Percentiles rank a stretch among this genome's conserved stretches.
These are phyloP conservation scores for Sclerotinia trifoliorum DNA, from an alignment of 2,329 filamentous ascomycete species.

Conservation along the genomic window DNA sequence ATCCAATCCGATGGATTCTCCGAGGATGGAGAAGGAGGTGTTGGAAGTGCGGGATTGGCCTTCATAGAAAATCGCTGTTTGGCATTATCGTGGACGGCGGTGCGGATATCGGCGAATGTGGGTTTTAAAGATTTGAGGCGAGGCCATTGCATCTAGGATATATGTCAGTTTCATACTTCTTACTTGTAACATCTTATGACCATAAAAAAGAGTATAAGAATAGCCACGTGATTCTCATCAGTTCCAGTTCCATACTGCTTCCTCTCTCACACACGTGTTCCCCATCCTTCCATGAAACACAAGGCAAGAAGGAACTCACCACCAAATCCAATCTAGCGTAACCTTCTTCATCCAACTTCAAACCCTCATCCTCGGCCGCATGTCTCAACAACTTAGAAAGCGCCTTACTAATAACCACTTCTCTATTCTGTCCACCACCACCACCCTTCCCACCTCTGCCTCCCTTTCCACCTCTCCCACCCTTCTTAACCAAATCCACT, in stretches of 20 bases:
- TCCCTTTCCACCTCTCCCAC: neutral
- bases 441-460: neutral
- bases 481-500: neutral
- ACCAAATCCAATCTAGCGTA: conserved; percentile 58
- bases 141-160: conserved; percentile 40
- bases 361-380: conserved; percentile 50
- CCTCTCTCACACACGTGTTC: neutral
- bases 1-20: conserved; percentile 66
- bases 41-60: conserved; percentile 44
- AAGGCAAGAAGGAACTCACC: conserved; percentile 46
- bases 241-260: neutral
- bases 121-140: conserved; percentile 65
- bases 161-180: neutral
- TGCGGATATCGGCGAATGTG: conserved; percentile 71
- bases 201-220: neutral
- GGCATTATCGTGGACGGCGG: conserved; percentile 70
- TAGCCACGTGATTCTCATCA: neutral
- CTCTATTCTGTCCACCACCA: conserved; percentile 30
- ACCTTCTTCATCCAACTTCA: conserved; percentile 58
- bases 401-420: conserved; percentile 39
- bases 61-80: conserved; percentile 90
- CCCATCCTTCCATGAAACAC: neutral
- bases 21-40: conserved; percentile 33
- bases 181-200: neutral
- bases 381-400: conserved; percentile 40